Evolutionary conservation across 768 basidiomycete genomes (phyloP).

Genomic region (Mrakia blollopis): DNA sequence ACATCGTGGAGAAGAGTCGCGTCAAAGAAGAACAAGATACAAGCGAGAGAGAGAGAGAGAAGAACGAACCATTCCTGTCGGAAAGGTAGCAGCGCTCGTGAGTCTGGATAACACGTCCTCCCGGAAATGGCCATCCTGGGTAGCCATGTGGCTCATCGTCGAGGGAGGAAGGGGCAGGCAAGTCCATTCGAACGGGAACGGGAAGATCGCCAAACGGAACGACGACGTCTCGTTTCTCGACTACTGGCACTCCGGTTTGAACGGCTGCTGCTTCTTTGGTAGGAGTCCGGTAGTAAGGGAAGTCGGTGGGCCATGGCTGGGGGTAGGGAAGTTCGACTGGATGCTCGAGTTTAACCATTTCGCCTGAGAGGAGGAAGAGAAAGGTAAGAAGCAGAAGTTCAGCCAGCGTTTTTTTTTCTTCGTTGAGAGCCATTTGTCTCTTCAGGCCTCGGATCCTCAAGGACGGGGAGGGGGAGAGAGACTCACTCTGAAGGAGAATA

Average conservation of each 20-base stretch:
- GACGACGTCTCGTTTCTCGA: background rate
- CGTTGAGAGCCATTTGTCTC: too few relatives aligned
- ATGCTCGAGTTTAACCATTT: background rate
- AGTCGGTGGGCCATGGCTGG: background rate
- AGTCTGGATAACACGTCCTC: too few relatives aligned
- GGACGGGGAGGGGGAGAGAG: too few relatives aligned
- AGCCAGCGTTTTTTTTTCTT: background rate
- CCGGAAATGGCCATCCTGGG: too few relatives aligned
- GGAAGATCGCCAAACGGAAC: too few relatives aligned
- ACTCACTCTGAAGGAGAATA: too few relatives aligned
- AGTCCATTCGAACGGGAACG: too few relatives aligned
- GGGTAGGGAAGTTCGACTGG: background rate
- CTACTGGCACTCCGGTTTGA: background rate
- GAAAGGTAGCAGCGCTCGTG: too few relatives aligned
- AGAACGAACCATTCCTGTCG: background rate
- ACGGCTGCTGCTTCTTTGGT: background rate
- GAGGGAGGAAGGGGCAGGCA: too few relatives aligned
- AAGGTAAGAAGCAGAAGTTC: background rate
- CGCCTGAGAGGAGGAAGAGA: background rate
- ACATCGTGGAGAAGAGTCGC: background rate
- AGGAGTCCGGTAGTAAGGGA: too few relatives aligned
- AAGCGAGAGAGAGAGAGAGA: background rate
- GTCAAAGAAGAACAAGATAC: background rate
- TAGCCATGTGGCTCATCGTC: too few relatives aligned
- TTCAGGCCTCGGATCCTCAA: too few relatives aligned